phyloP scores from a whole-genome alignment of 2,329 filamentous ascomycete species.

The Fusarium nodosum region DNA sequence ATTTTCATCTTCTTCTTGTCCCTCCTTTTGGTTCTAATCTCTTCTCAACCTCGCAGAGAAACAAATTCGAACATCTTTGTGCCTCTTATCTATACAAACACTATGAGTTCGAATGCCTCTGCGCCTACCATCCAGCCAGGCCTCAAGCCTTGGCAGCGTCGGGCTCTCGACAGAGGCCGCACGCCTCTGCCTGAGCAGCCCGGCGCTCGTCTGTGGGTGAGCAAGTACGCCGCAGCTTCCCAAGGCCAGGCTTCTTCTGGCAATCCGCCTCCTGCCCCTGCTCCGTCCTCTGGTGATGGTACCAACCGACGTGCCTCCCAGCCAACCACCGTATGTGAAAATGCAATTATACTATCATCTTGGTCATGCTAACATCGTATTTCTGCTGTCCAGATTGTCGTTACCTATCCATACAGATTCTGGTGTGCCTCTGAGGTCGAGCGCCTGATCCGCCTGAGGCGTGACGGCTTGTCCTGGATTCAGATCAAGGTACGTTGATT shows the following conservation, averaged over 20 bases:
- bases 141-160: slow-evolving; percentile 1
- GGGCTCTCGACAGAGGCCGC: not conserved
- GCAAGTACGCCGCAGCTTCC: not conserved
- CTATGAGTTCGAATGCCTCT: not conserved
- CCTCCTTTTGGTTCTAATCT: not conserved
- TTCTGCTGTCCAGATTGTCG: not conserved
- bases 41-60: fast-evolving
- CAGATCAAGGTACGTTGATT: not conserved
- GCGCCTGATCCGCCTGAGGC: not conserved
- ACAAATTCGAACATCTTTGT: not conserved
- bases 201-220: not conserved
- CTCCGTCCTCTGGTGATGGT: not conserved
- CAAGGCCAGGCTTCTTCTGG: not conserved
- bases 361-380: not conserved
- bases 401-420: not conserved
- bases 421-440: not conserved
- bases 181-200: slow-evolving; percentile 4
- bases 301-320: not conserved
- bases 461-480: not conserved
- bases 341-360: not conserved
- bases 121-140: too few relatives aligned
- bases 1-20: not conserved
- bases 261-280: not conserved
- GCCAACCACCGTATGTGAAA: not conserved
- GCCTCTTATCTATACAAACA: not conserved